phyloP scores from a whole-genome alignment of 179 eudicot species.

The Gypsophila paniculata region DNA sequence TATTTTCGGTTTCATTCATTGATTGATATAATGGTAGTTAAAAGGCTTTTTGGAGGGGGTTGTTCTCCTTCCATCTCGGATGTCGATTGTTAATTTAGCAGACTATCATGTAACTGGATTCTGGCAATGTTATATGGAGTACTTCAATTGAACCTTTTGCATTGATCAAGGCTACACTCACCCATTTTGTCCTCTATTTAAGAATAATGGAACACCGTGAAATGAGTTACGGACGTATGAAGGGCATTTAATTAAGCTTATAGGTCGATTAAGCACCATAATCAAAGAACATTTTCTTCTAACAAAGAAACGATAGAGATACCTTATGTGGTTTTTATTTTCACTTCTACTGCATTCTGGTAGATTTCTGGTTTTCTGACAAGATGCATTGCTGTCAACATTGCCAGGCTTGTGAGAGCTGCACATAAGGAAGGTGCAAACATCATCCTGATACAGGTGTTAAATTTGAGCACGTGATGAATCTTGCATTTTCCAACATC shows the following conservation, averaged over 20 bases:
- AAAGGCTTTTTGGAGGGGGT: neutral
- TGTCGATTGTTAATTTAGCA: too few relatives aligned
- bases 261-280: too few relatives aligned
- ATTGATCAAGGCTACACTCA: too few relatives aligned
- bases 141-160: neutral
- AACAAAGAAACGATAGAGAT: too few relatives aligned
- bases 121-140: neutral
- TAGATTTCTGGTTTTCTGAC: neutral
- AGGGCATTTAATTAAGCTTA: too few relatives aligned
- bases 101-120: neutral
- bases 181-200: neutral
- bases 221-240: too few relatives aligned
- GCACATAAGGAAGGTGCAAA: slow-evolving; percentile 92
- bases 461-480: slow-evolving; percentile 1
- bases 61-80: neutral
- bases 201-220: too few relatives aligned
- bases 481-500: neutral
- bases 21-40: too few relatives aligned
- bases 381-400: neutral
- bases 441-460: slow-evolving; percentile 89
- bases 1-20: too few relatives aligned
- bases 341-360: neutral
- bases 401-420: slow-evolving; percentile 85
- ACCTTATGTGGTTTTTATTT: neutral
- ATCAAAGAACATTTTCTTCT: too few relatives aligned